Evolutionary conservation across 2,329 filamentous ascomycete species (phyloP).

Genomic region (Fusarium staphyleae): DNA sequence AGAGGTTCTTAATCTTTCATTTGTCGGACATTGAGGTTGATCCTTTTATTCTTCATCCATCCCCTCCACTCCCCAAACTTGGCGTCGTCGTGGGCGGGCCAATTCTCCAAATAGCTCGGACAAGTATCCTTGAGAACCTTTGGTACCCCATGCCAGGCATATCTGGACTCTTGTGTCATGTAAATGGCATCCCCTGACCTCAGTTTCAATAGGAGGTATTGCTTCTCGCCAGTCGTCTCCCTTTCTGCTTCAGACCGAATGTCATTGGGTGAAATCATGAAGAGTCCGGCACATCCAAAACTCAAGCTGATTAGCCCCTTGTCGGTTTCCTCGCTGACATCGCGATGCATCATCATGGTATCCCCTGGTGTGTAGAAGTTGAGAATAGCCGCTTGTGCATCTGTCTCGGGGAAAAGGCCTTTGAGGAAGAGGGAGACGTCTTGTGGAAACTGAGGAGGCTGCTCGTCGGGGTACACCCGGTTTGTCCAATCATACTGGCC

Average conservation of each 20-base stretch:
- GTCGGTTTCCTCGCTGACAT: conserved; percentile 86
- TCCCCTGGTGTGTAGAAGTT: conserved; percentile 93
- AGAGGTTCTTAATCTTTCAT: conserved; percentile 66
- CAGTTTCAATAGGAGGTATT: conserved; percentile 69
- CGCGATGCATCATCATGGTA: conserved; percentile 89
- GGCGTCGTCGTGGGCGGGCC: conserved; percentile 67
- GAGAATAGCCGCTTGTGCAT: conserved; percentile 87
- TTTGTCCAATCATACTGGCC: conserved; percentile 97
- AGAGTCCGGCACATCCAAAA: conserved; percentile 88
- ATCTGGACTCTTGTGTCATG: conserved; percentile 82
- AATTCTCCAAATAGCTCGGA: conserved; percentile 74
- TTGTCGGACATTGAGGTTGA: conserved; percentile 93
- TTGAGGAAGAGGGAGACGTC: conserved; percentile 75
- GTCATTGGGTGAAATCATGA: conserved; percentile 75
- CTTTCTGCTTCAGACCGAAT: conserved; percentile 29
- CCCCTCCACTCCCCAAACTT: conserved; percentile 75
- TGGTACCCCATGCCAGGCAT: conserved; percentile 95
- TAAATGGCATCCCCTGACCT: conserved; percentile 88
- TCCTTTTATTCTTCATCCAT: conserved; percentile 87
- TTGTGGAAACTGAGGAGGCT: conserved; percentile 74
- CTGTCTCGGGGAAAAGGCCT: conserved; percentile 76
- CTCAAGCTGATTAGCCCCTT: conserved; percentile 84
- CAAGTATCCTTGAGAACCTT: conserved; percentile 83
- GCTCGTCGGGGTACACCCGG: conserved; percentile 76
- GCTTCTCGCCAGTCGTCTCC: conserved; percentile 47